Conservation (phyloP, 306 rosid genomes). For the Pyrus betulifolia region DNA sequence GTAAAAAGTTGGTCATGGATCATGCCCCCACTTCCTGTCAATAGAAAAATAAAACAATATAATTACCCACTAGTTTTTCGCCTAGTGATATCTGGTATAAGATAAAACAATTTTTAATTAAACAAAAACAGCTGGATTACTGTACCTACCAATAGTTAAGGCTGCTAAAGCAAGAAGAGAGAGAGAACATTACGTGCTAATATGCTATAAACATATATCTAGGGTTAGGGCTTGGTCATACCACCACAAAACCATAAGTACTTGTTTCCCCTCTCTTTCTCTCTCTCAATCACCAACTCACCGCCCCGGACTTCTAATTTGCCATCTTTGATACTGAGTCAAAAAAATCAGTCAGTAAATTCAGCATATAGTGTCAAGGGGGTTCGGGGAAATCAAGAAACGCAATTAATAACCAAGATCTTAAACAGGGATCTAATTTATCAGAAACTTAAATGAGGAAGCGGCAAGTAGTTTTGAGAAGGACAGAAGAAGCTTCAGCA, state of each 20-base stretch:
- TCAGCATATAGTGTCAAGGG: neutral
- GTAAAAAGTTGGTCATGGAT: slow-evolving; percentile 9
- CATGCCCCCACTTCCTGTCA: neutral
- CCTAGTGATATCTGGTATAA: neutral
- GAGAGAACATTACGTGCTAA: slow-evolving; percentile 5
- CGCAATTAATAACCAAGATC: neutral
- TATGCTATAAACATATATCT: slow-evolving; percentile 43
- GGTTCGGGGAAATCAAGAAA: neutral
- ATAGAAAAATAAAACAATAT: neutral
- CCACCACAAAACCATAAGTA: slow-evolving; percentile 20
- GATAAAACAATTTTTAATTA: neutral
- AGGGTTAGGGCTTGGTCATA: slow-evolving; percentile 67
- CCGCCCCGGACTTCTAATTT: neutral
- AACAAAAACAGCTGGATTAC: neutral
- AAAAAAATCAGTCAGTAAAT: neutral
- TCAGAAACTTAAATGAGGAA: slow-evolving; percentile 52
- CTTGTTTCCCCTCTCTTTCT: neutral
- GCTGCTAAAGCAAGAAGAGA: neutral
- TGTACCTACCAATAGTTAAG: neutral
- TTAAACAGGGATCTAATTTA: neutral
- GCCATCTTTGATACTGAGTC: neutral
- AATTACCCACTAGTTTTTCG: neutral
- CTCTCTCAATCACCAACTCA: neutral
- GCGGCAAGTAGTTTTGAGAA: slow-evolving; percentile 77
- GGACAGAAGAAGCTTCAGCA: slow-evolving; percentile 30